phyloP scores from a whole-genome alignment of 2,329 filamentous ascomycete genomes.

The Claviceps sp. region DNA sequence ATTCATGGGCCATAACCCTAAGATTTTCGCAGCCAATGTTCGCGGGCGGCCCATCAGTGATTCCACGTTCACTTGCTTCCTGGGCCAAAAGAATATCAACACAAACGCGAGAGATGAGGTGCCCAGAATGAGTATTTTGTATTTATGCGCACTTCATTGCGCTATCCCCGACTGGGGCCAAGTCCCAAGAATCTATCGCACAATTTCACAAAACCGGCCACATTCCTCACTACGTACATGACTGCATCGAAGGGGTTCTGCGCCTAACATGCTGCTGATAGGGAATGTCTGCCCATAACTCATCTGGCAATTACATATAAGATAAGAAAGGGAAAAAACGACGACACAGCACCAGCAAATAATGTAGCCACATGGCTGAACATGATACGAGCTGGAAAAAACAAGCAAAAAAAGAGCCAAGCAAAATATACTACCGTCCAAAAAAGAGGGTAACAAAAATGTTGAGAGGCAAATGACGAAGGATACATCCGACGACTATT shows the following conservation, averaged over 20 bases:
- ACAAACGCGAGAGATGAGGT: no score
- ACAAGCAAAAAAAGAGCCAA: constrained; percentile 6
- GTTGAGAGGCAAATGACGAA: not conserved
- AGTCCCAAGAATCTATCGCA: constrained; percentile 23
- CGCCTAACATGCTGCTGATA: constrained; percentile 23
- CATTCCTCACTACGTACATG: constrained; percentile 2
- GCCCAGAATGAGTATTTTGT: constrained; percentile 4
- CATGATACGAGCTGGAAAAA: constrained; percentile 6
- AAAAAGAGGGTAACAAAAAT: constrained; percentile 1
- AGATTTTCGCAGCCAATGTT: no score
- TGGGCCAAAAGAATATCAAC: no score
- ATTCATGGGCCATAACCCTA: not conserved
- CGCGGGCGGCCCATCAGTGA: no score
- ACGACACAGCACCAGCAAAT: constrained; percentile 3
- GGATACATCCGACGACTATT: constrained; percentile 8
- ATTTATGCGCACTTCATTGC: constrained; percentile 10
- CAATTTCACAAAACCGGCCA: constrained; percentile 22
- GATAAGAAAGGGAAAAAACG: constrained; percentile 7
- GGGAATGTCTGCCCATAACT: constrained; percentile 13
- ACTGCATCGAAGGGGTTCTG: constrained; percentile 9
- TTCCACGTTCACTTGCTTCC: no score
- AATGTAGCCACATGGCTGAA: constrained; percentile 8
- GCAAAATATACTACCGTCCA: constrained; percentile 7
- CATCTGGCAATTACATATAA: constrained; percentile 6
- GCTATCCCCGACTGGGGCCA: not conserved